Evolutionary conservation across 495 filamentous ascomycete species (phyloP), one percentile per base, ranked within the genome.

Genomic region (Trichoderma erinaceum): DNA sequence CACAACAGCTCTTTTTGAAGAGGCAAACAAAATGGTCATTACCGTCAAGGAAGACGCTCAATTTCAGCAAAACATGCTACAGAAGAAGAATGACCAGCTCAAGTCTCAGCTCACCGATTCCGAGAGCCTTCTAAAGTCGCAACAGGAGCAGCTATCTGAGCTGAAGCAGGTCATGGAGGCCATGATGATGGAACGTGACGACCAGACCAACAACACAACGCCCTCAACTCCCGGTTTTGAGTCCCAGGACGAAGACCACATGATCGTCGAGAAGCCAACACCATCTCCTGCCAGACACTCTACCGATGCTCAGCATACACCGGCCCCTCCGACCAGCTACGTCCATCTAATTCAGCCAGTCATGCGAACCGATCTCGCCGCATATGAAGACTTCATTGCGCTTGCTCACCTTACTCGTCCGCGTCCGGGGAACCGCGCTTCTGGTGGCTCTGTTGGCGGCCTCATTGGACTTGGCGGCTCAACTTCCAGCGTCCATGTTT

Each of bases 11-110:
- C 82, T 99, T 21, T 98, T 99, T 69, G 92, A 97, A 75, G 94
- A 98, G 82, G 95, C 95, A 41, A 97, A 99, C 71, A 79, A 92
- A 85, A 97, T 99, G 95, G 95, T 99, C 66, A 90, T 93, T 65
- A 89, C 75, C 27, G 77, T 75, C 48, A 79, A 79, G 70, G 77
- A 79, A 50, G 76, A 79, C 38, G 77, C 77, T 43, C 70, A 75
- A 38, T 44, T 56, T 3, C 76, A 79, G 68, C 76, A 79, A 58
- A 76, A 79, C 25, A 68, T 68, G 0, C 44, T 78, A 68, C 75
- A 77, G 2, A 72, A 74, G 25, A 77, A 76, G 38, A 78, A 75
- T 65, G 77, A 79, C 64, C 74, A 75, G 70, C 92, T 98, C 44
- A 73, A 67, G 43, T 73, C 76, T 8, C 77, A 79, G 68, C 69